Base-by-base conservation (phyloP, 371 early-diverging fungal species). In the Mucor racemosus region DNA sequence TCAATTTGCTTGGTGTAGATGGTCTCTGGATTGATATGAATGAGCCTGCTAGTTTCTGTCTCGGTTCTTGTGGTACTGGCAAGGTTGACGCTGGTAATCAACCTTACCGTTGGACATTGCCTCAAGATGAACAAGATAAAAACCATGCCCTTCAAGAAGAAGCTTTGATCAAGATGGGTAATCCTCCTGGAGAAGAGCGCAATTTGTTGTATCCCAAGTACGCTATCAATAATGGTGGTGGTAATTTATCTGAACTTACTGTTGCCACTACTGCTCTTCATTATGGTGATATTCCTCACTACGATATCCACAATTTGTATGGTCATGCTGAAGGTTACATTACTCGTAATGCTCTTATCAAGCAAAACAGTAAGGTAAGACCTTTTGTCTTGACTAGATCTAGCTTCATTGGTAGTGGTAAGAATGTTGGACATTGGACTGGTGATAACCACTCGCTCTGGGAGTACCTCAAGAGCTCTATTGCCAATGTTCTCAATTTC, bases 1-100 rank as follows among this genome's bases (percentile, higher is more conserved):
- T 66, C 13, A 26, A 26, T 5, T 40, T 70, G 31, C 76, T 85
- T 21, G 68, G 68, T 5, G 35, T 87, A 40, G 82, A 88, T 67
- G 91, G 91, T 65, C 60, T 88, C 3, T 90, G 91, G 91, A 87
- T 88, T 58, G 90, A 89, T 69, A 88, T 89, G 89, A 90, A 90
- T 64, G 90, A 90, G 65, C 85, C 84, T 6, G 71, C 88, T 8
- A 73, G 78, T 42, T 88, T 88, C 73, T 74, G 74, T 61, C 41
- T 74, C 9, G 74, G 74, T 0, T 71, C 74, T 38, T 74, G 74
- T 17, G 74, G 74, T 48, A 13, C 64, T 35, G 74, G 74, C 9
- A 74, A 70, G 48, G 10, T 66, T 5, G 64, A 74, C 60, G 70
- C 66, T 36, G 70, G 70, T 36, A 57, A 57, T 1, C 66, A 65